phyloP scores from a whole-genome alignment of 345 rosid genomes.

The Adansonia digitata region DNA sequence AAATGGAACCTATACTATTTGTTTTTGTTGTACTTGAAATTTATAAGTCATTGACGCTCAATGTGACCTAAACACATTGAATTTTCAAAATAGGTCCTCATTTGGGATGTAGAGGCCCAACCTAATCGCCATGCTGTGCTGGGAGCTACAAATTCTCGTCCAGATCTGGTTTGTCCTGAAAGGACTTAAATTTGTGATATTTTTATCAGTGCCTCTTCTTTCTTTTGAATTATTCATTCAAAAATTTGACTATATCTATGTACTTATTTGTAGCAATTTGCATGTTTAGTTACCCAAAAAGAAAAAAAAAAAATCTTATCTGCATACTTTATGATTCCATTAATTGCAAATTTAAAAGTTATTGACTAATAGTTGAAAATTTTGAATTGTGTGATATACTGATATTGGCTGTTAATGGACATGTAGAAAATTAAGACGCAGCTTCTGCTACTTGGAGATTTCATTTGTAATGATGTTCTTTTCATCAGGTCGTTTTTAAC shows the following conservation, averaged over 20 bases:
- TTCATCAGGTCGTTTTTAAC: conserved; percentile 13
- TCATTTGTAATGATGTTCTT: neutral
- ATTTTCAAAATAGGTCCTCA: conserved; percentile 38
- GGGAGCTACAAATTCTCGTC: conserved; percentile 46
- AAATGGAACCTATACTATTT: neutral
- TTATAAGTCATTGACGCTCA: conserved; percentile 3
- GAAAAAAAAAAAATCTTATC: neutral
- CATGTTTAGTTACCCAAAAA: neutral
- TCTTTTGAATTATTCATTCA: neutral
- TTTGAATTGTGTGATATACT: neutral
- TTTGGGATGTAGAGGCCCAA: conserved; percentile 67
- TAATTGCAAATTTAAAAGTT: neutral
- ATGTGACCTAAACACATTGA: neutral
- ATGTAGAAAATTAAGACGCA: conserved; percentile 2
- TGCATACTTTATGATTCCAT: neutral
- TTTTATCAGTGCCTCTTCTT: neutral
- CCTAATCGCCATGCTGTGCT: conserved; percentile 53
- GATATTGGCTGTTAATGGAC: conserved; percentile 5
- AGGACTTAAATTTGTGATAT: neutral
- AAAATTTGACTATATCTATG: neutral
- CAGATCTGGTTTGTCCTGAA: conserved; percentile 44
- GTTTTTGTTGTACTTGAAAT: neutral
- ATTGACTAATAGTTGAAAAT: neutral
- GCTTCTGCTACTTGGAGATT: neutral
- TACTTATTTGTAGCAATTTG: conserved; percentile 4